Evolutionary conservation across 768 basidiomycete species (phyloP).

Genomic region (Glaciozyma martinii): DNA sequence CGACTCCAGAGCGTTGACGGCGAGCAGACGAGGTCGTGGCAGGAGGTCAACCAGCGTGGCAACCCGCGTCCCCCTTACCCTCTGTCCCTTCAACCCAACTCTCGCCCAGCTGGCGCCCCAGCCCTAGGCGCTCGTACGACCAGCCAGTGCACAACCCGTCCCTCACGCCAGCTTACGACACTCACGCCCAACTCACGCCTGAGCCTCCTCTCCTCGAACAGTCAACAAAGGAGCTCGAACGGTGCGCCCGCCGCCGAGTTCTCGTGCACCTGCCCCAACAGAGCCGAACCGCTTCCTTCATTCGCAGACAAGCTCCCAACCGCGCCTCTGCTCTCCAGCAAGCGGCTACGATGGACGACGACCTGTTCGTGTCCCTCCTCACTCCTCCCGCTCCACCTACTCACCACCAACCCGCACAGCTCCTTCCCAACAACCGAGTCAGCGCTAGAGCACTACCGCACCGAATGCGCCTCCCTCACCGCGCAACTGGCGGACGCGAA

Average conservation of each 20-base stretch:
- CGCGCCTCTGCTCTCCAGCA: too few species aligned
- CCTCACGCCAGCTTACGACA: not conserved
- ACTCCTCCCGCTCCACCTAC: not conserved
- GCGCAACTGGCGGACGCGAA: slow-evolving; percentile 78
- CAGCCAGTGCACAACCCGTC: not conserved
- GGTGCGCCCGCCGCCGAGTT: too few species aligned
- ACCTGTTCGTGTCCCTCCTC: not conserved
- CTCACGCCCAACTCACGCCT: not conserved
- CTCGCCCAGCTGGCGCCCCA: not conserved
- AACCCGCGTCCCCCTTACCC: too few species aligned
- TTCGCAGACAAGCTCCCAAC: too few species aligned
- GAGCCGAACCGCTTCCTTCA: too few species aligned
- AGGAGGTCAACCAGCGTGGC: too few species aligned
- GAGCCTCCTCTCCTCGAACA: not conserved
- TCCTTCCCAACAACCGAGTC: slow-evolving; percentile 12
- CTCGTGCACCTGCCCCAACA: too few species aligned
- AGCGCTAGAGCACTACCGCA: slow-evolving; percentile 34
- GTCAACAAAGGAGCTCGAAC: not conserved
- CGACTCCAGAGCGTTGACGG: too few species aligned
- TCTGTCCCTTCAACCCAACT: not conserved
- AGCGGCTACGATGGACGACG: too few species aligned
- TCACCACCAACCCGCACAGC: not conserved
- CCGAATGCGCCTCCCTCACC: slow-evolving; percentile 43
- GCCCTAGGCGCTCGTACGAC: not conserved
- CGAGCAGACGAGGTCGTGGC: too few species aligned